Evolutionary conservation across 331 rosid genomes (phyloP).

Genomic region (Cydonia oblonga): DNA sequence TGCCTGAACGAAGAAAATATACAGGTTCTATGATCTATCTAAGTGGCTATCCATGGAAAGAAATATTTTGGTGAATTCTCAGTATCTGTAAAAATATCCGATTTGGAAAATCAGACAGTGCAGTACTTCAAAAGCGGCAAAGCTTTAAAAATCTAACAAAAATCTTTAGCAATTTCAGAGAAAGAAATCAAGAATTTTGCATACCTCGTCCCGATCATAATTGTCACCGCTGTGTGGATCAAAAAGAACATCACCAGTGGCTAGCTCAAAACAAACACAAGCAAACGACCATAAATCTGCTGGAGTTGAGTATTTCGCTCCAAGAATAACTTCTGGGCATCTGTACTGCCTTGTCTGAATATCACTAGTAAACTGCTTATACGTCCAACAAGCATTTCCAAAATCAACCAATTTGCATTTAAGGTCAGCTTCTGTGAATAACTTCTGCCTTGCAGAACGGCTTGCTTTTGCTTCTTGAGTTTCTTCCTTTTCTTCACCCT

Average conservation of each 20-base stretch:
- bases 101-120: not conserved
- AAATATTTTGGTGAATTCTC: not conserved
- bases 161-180: not conserved
- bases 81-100: not conserved
- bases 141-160: not conserved
- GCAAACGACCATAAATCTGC: slow-evolving; percentile 88
- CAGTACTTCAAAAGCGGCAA: not conserved
- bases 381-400: slow-evolving; percentile 90
- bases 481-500: slow-evolving; percentile 26
- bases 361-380: slow-evolving; percentile 69
- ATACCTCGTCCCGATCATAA: slow-evolving; percentile 87
- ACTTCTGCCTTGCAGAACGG: slow-evolving; percentile 41
- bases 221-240: slow-evolving; percentile 88
- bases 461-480: slow-evolving; percentile 34
- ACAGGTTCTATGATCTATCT: not conserved
- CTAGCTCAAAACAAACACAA: slow-evolving; percentile 80
- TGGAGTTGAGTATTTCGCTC: slow-evolving; percentile 71
- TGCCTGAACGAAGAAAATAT: no score
- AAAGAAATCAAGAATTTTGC: not conserved
- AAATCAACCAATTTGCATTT: slow-evolving; percentile 81
- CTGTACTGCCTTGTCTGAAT: slow-evolving; percentile 89
- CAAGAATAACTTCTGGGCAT: slow-evolving; percentile 83
- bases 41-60: not conserved
- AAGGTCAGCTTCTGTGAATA: slow-evolving; percentile 48
- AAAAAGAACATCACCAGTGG: slow-evolving; percentile 74